Base-by-base conservation (phyloP, 1,284 basidiomycete genomes). In the Trichosporon asahii region DNA sequence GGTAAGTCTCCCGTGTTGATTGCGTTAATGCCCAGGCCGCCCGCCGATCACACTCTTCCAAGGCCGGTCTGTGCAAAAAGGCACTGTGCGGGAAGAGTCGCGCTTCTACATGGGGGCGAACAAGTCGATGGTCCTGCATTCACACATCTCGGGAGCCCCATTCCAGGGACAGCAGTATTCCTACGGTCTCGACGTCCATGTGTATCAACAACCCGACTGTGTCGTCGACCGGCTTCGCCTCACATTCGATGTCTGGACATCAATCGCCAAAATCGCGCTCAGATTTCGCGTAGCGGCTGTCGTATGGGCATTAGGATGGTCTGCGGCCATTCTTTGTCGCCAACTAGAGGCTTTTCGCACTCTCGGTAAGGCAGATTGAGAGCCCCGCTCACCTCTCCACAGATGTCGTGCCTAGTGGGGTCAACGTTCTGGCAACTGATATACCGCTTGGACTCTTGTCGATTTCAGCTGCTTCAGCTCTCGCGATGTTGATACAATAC, bases 251-350 rank as follows among this genome's bases (percentile, higher is more conserved):
- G 89, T 88, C 88, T 84, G 85, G 78, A 85, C 87, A n/a, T 90
- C 89, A 1, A 71, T 91, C 8, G 91, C 91, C 4, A 86, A 92
- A 64, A 87, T 87, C 80, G 88, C 89, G 2, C 84, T 88, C 12
- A 86, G 94, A n/a, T 93, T 92, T 80, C 88, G 90, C 65, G 89
- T 88, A 35, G 89, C 89, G 0, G 76, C 90, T 0, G 80, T 90
- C 1, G 87, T 87, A 29, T 95, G 93, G 91, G 84, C 88, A 0
- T 81, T 90, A 1, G 92, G 89, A 0, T 85, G 92, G 68, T 86
- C 88, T 0, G 85, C 87, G 0, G 73, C 90, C 8, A 72, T 90
- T 0, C 72, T 91, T 29, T 89, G 87, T 72, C 79, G 85, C 9
- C 76, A 77, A 53, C 57, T 76, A 23, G 46, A 61, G 5, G 57